Evolutionary conservation across 192 early-diverging fungal species (phyloP), one percentile per base, ranked within the genome.

Genomic region (Irineochytrium annulatum): DNA sequence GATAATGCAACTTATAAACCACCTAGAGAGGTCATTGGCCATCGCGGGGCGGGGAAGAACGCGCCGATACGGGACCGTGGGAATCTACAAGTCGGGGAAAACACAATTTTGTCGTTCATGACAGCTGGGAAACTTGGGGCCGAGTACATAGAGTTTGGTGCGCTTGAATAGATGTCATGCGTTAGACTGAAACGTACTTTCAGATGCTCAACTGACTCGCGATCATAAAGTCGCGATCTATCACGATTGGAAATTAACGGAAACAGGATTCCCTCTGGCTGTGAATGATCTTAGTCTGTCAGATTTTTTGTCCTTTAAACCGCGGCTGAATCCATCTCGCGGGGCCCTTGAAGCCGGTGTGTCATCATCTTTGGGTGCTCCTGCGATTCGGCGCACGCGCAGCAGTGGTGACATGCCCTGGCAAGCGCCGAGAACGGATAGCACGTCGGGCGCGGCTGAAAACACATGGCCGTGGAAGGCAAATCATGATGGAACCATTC

Each of bases 201-300:
- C 52, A 87, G 92, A 97, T 62, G 91, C 92, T 19, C 95, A 97
- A 77, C 69, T 97, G 59, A 93, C 92, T 6, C 89, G 89, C 59
- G 93, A 97, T 63, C 67, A 81, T 61, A 81, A 82, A 0, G 90
- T 90, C 4, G 88, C 95, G 24, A 67, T 97, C 34, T 97, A 97
- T 67, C 95, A 97, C 60, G 93, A 97, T 69, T 95, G 91, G 91
- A 86, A 77, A 24, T 59, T 78, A 17, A 63, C 44, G 41, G 75
- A 79, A 70, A 70, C 48, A 8, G 75, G 68, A 13, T 52, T 57
- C 54, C 46, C 43, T 32, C 24, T 71, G 8, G 65, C 75, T 35
- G 24, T 82, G n/a, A 69, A 60, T 26, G 30, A 54, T 13, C 43
- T 82, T 5, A 69, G 63, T 17, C 51, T 65, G 4, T 26, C 19